Conservation (phyloP, 345 rosid species). For the Eucalyptus victrix region DNA sequence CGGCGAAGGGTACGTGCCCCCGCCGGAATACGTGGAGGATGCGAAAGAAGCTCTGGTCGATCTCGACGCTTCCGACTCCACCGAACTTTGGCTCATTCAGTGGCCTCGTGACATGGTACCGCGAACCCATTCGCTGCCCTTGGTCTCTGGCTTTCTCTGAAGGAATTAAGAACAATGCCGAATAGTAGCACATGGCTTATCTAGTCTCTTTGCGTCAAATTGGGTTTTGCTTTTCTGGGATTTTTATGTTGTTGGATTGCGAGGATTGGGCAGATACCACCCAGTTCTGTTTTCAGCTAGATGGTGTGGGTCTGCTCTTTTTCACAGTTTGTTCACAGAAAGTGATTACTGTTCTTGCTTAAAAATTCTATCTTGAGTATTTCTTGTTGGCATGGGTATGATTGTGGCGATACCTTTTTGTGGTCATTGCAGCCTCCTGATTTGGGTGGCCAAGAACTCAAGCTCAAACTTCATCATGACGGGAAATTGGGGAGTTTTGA, state of each 20-base stretch:
- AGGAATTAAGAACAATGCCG: not conserved
- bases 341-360: not conserved
- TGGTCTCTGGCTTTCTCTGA: not conserved
- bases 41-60: constrained; percentile 25
- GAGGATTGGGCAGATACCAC: not conserved
- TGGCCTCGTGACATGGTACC: constrained; percentile 54
- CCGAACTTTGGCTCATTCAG: constrained; percentile 81
- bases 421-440: constrained; percentile 41
- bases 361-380: not conserved
- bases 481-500: constrained; percentile 44
- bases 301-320: not conserved
- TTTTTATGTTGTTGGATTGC: not conserved
- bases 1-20: constrained; percentile 20
- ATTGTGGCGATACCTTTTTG: not conserved
- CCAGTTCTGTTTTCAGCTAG: not conserved
- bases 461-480: constrained; percentile 28
- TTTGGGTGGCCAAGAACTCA: constrained; percentile 35
- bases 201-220: not conserved
- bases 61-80: constrained; percentile 8
- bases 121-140: not conserved
- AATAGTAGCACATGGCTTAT: not conserved
- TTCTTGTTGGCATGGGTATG: not conserved
- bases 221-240: not conserved
- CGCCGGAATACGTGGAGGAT: constrained; percentile 26
- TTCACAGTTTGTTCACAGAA: not conserved